Evolutionary conservation across 805 yeast genomes (phyloP).

Genomic region (Danielozyma ontarioensis): DNA sequence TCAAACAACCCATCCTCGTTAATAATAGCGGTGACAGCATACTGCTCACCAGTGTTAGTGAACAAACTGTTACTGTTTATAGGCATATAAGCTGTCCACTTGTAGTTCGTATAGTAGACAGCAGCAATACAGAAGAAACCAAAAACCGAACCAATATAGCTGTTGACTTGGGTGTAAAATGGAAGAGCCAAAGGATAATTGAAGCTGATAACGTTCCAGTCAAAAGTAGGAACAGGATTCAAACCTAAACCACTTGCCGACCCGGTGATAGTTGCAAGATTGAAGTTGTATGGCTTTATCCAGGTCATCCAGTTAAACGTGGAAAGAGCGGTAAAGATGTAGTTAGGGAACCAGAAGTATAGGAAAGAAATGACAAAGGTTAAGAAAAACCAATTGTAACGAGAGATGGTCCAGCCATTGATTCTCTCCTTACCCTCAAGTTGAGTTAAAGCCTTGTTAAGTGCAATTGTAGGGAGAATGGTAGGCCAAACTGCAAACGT

Average conservation of each 20-base stretch:
- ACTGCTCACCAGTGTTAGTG: constrained; percentile 19
- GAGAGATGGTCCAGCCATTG: constrained; percentile 7
- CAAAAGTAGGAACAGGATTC: constrained; percentile 6
- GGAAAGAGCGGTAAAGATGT: constrained; percentile 6
- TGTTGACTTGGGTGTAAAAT: constrained; percentile 1
- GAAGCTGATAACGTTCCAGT: constrained; percentile 4
- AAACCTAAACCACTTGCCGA: constrained; percentile 5
- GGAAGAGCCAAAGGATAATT: constrained; percentile 6
- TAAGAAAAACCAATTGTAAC: constrained; percentile 4
- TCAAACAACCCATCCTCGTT: constrained; percentile 11
- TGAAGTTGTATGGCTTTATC: constrained; percentile 6
- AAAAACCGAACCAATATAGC: constrained; percentile 12
- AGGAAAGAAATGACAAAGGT: constrained; percentile 2
- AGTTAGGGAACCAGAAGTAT: constrained; percentile 8
- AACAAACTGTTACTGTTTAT: constrained; percentile 17
- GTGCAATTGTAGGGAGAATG: constrained; percentile 6
- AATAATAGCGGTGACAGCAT: constrained; percentile 13
- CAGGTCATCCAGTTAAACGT: constrained; percentile 8
- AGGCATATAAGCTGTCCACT: constrained; percentile 26
- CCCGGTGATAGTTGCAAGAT: constrained; percentile 5
- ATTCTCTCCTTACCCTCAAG: constrained; percentile 4
- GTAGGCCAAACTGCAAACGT: constrained; percentile 6
- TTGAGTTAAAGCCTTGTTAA: constrained; percentile 2
- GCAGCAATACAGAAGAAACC: constrained; percentile 21
- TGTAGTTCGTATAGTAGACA: constrained; percentile 22